Conservation (phyloP, 1,139 yeast genomes). For the Candida glucosophila region DNA sequence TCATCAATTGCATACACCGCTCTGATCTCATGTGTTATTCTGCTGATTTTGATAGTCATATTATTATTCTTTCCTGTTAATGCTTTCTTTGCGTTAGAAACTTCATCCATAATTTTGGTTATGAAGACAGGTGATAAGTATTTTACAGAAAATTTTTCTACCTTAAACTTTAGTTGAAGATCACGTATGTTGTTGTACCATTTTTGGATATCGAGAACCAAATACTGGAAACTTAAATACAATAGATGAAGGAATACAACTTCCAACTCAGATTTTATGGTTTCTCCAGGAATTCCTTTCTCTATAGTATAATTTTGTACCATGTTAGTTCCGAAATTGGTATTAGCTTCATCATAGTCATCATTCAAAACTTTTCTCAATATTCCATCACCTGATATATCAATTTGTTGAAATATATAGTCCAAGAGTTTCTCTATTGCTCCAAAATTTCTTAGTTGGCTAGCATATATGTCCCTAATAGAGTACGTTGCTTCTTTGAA, state of each 20-base stretch:
- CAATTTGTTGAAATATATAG: constrained; percentile 42
- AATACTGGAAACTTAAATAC: constrained; percentile 46
- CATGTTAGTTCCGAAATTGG: constrained; percentile 8
- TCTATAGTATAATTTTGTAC: constrained; percentile 13
- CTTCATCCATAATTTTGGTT: constrained; percentile 47
- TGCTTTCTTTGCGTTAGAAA: constrained; percentile 29
- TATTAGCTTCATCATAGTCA: constrained; percentile 5
- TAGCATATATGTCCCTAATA: constrained; percentile 52
- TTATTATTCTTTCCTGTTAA: constrained; percentile 44
- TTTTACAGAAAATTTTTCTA: constrained; percentile 56
- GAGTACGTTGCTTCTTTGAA: constrained; percentile 62
- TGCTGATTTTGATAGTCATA: constrained; percentile 49
- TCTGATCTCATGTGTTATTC: constrained; percentile 58
- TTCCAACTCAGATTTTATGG: constrained; percentile 16
- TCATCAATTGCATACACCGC: constrained; percentile 79
- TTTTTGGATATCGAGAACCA: constrained; percentile 59
- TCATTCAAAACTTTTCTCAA: constrained; percentile 13
- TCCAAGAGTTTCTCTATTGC: constrained; percentile 40
- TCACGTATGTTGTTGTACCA: constrained; percentile 67
- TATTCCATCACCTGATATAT: constrained; percentile 8
- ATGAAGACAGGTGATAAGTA: constrained; percentile 61
- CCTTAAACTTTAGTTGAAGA: constrained; percentile 43
- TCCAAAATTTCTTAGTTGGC: constrained; percentile 42
- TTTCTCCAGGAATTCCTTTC: constrained; percentile 12
- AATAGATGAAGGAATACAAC: constrained; percentile 45